Evolutionary conservation across 306 rosid genomes (phyloP).

Genomic region (Acmispon strigosus): DNA sequence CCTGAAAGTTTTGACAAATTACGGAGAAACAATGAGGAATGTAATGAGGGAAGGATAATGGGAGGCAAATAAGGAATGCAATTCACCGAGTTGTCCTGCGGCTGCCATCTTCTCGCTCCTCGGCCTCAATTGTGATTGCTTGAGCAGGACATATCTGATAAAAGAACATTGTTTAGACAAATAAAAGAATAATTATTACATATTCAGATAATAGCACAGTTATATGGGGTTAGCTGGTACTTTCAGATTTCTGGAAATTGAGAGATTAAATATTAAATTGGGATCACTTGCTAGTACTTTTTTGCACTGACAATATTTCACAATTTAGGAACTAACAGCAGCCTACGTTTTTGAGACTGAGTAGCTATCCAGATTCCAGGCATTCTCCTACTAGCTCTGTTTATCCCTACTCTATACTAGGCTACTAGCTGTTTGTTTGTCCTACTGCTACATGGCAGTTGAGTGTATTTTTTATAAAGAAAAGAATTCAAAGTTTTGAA

Average conservation of each 20-base stretch:
- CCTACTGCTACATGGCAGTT: neutral
- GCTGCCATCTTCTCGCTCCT: constrained; percentile 98
- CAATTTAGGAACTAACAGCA: no score
- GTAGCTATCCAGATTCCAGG: neutral
- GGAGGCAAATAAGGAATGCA: neutral
- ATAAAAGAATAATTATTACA: neutral
- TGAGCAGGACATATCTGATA: constrained; percentile 93
- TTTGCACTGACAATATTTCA: no score
- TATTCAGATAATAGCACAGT: neutral
- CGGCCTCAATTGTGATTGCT: constrained; percentile 98
- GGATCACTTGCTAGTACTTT: neutral
- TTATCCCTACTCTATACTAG: neutral
- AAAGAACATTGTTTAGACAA: constrained; percentile 11
- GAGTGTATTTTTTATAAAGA: neutral
- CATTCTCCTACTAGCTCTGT: neutral
- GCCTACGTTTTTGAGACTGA: neutral
- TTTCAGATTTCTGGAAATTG: neutral
- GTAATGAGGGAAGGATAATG: neutral
- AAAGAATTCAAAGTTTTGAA: no score
- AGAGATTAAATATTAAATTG: neutral
- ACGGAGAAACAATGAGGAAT: neutral
- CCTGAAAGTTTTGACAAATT: constrained; percentile 44
- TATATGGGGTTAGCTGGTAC: neutral
- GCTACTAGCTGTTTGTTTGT: neutral
- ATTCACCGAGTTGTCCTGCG: constrained; percentile 96